phyloP scores from a whole-genome alignment of 192 early-diverging fungal species.

The Helicostylum pulchrum region DNA sequence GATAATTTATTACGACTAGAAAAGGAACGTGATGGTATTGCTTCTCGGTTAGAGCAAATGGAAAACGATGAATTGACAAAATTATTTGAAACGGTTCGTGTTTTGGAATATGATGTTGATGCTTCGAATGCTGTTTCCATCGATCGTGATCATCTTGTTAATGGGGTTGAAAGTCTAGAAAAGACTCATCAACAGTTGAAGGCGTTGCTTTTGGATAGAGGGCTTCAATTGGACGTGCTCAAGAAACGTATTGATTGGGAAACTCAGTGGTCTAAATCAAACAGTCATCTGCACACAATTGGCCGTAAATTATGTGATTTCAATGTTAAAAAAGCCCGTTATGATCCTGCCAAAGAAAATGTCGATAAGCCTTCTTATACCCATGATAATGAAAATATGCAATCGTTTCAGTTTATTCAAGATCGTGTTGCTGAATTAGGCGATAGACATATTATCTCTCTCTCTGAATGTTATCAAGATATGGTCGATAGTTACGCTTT shows the following conservation, averaged over 20 bases:
- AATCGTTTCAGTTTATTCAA: slow-evolving; percentile 22
- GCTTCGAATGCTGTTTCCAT: slow-evolving; percentile 28
- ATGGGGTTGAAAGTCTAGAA: slow-evolving; percentile 18
- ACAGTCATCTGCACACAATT: slow-evolving; percentile 30
- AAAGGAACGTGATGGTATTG: slow-evolving; percentile 33
- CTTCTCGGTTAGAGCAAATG: slow-evolving; percentile 20
- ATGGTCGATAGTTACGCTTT: slow-evolving; percentile 26
- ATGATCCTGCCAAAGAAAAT: slow-evolving; percentile 18
- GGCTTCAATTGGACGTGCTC: slow-evolving; percentile 19
- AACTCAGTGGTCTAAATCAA: slow-evolving; percentile 17
- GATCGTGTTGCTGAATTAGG: slow-evolving; percentile 25
- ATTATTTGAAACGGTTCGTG: slow-evolving; percentile 24
- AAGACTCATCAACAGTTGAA: slow-evolving; percentile 14
- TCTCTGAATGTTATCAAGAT: slow-evolving; percentile 13
- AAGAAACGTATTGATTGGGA: slow-evolving; percentile 30
- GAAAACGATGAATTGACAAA: slow-evolving; percentile 33
- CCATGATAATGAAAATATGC: slow-evolving; percentile 24
- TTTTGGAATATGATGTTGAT: slow-evolving; percentile 28
- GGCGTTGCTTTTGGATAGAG: slow-evolving; percentile 5
- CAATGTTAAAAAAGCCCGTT: slow-evolving; percentile 31
- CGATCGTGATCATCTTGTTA: slow-evolving; percentile 25
- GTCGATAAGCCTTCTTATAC: slow-evolving; percentile 22
- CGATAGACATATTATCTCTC: slow-evolving; percentile 21
- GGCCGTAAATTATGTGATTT: slow-evolving; percentile 36
- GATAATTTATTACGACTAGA: slow-evolving; percentile 31